phyloP scores from a whole-genome alignment of 805 yeast species.

The Zygosaccharomyces gambellarensis region DNA sequence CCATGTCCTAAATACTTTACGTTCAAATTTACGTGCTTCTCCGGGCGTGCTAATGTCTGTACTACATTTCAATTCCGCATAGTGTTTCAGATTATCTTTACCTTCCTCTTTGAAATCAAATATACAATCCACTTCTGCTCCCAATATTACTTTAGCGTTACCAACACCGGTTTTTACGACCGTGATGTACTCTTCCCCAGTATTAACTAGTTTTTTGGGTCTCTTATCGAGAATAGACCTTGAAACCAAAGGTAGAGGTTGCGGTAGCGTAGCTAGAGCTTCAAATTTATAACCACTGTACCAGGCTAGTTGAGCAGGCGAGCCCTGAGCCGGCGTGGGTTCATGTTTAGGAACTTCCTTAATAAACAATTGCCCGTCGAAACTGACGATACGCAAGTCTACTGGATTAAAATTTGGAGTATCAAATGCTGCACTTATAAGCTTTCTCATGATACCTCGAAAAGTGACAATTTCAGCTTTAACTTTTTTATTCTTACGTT shows the following conservation, averaged over 20 bases:
- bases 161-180: constrained; percentile 88
- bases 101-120: constrained; percentile 61
- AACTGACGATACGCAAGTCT: constrained; percentile 58
- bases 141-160: constrained; percentile 57
- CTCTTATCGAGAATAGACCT: constrained; percentile 67
- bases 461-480: constrained; percentile 69
- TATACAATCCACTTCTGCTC: constrained; percentile 90
- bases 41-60: constrained; percentile 49
- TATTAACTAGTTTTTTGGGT: constrained; percentile 53
- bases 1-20: constrained; percentile 78
- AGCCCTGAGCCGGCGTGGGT: constrained; percentile 24
- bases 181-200: constrained; percentile 70
- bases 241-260: constrained; percentile 68
- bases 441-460: constrained; percentile 71
- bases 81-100: constrained; percentile 58
- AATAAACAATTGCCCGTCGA: constrained; percentile 71
- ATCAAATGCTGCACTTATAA: constrained; percentile 55
- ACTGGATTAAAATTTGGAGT: constrained; percentile 48
- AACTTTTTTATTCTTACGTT: constrained; percentile 38
- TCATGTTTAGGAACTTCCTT: constrained; percentile 39
- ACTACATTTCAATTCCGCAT: constrained; percentile 79
- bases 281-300: constrained; percentile 86
- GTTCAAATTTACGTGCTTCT: constrained; percentile 64
- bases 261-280: constrained; percentile 62
- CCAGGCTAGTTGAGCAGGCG: constrained; percentile 40